Percentiles rank a stretch among this genome's conserved stretches.
phyloP scores from a whole-genome alignment of 2,329 filamentous ascomycete species.

The Botrytis porri region DNA sequence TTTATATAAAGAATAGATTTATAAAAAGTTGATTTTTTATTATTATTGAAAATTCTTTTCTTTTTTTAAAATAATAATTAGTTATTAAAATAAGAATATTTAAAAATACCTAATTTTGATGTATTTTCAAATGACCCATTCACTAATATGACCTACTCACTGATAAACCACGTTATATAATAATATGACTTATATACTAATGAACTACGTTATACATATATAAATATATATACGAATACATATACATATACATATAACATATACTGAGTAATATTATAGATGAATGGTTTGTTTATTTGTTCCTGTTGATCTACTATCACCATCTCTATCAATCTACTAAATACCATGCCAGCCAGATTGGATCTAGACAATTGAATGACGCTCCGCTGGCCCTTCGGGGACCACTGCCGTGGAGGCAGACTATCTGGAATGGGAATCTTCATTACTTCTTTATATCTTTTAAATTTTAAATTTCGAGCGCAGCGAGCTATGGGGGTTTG shows the following conservation, averaged over 20 bases:
- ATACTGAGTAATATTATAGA: too few species aligned
- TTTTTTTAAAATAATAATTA: too few species aligned
- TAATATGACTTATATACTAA: too few species aligned
- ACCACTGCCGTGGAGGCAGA: slow-evolving; percentile 10
- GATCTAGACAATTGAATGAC: not conserved
- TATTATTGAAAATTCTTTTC: too few species aligned
- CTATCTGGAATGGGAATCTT: not conserved
- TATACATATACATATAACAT: not conserved
- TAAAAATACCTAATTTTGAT: too few species aligned
- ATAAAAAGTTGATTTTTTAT: too few species aligned
- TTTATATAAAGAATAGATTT: too few species aligned
- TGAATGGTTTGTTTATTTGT: not conserved
- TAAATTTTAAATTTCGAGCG: not conserved
- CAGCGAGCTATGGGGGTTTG: slow-evolving; percentile 11
- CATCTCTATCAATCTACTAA: not conserved
- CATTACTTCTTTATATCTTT: not conserved
- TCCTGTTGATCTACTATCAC: not conserved
- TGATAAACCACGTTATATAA: too few species aligned
- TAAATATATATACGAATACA: not conserved
- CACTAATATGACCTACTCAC: too few species aligned
- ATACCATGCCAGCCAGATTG: not conserved
- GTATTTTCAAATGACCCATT: too few species aligned
- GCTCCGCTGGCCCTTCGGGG: slow-evolving; percentile 5
- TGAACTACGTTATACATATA: too few species aligned
- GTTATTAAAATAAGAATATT: too few species aligned